Conservation (phyloP, 495 filamentous ascomycete species). For the Hyphodiscus hymeniophilus region DNA sequence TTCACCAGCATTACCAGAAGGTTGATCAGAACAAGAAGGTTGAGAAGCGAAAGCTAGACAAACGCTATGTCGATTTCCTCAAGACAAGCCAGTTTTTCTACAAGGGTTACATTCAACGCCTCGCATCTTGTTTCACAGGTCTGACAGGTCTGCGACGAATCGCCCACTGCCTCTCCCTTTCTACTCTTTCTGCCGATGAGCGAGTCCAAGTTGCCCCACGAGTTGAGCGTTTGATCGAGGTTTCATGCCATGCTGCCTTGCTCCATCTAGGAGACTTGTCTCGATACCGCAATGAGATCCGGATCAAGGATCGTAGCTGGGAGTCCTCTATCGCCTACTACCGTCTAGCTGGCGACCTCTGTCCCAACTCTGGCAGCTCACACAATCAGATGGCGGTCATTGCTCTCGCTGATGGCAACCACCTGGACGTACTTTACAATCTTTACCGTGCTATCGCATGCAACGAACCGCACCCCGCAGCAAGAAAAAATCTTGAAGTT, state of each 20-base stretch:
- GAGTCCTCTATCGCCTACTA: conserved; percentile 80
- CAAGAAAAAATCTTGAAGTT: conserved; percentile 64
- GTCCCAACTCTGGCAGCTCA: conserved; percentile 68
- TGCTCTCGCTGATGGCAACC: conserved; percentile 62
- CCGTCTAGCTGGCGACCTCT: conserved; percentile 65
- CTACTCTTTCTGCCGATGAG: conserved; percentile 29
- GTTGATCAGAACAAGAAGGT: conserved; percentile 50
- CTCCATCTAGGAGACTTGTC: conserved; percentile 86
- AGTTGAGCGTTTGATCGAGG: conserved; percentile 48
- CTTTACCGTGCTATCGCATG: conserved; percentile 74
- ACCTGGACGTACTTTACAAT: conserved; percentile 79
- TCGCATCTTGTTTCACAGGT: conserved; percentile 63
- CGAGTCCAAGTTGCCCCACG: conserved; percentile 36
- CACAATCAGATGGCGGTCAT: conserved; percentile 89
- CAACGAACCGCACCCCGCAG: conserved; percentile 62
- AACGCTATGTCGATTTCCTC: conserved; percentile 73
- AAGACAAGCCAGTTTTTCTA: conserved; percentile 85
- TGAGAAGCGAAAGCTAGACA: conserved; percentile 69
- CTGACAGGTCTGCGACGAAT: conserved; percentile 66
- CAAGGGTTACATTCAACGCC: conserved; percentile 67
- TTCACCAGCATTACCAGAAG: conserved; percentile 32
- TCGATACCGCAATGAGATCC: conserved; percentile 74
- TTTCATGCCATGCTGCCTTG: conserved; percentile 75
- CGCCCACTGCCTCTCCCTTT: conserved; percentile 58
- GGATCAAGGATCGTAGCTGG: conserved; percentile 63